Evolutionary conservation across 148 eudicot genomes (phyloP).

Genomic region (Arctostaphylos glauca): DNA sequence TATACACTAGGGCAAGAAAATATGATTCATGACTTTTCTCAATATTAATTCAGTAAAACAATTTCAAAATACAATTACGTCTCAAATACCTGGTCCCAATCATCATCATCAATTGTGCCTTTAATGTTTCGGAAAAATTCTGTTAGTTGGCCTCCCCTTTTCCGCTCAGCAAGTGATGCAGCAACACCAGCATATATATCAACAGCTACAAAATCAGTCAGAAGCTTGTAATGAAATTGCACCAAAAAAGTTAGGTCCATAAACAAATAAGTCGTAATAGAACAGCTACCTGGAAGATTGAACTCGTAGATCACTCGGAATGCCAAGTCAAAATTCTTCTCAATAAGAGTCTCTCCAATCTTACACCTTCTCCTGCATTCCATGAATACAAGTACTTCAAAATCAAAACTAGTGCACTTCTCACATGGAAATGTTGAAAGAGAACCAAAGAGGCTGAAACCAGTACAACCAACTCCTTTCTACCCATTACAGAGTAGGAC

Average conservation of each 20-base stretch:
- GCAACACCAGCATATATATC: slow-evolving; percentile 99
- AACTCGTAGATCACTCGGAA: slow-evolving; percentile 80
- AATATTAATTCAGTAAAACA: neutral
- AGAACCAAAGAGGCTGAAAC: neutral
- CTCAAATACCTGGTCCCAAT: slow-evolving; percentile 85
- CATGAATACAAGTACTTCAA: slow-evolving; percentile 6
- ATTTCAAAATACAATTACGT: neutral
- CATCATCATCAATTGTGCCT: slow-evolving; percentile 88
- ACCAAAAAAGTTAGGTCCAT: neutral
- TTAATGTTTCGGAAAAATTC: slow-evolving; percentile 89
- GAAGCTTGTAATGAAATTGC: slow-evolving; percentile 19
- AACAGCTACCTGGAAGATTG: slow-evolving; percentile 72
- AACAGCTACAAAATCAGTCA: slow-evolving; percentile 57
- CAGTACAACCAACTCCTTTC: neutral
- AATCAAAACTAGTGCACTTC: neutral
- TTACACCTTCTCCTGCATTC: slow-evolving; percentile 83
- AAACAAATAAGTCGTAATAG: neutral
- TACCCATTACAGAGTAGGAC: neutral
- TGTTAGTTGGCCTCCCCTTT: slow-evolving; percentile 81
- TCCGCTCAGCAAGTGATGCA: slow-evolving; percentile 97
- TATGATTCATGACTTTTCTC: slow-evolving; percentile 1
- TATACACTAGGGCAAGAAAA: neutral
- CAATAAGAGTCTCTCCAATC: slow-evolving; percentile 92
- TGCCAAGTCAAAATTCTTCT: slow-evolving; percentile 93
- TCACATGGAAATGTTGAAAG: neutral